Conservation (phyloP, 805 yeast species). For the Lipomyces kockii region DNA sequence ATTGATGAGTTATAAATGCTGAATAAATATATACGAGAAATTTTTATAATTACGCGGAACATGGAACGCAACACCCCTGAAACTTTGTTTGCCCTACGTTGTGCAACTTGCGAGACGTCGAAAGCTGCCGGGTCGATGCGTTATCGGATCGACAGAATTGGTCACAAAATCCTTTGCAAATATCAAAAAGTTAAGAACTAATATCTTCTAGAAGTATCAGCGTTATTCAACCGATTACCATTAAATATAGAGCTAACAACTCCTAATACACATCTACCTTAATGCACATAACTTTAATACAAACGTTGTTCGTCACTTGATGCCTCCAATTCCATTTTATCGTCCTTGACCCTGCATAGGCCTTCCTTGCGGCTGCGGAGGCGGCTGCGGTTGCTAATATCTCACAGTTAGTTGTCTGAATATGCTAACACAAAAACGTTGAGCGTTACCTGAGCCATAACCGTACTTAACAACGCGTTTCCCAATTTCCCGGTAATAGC, state of each 20-base stretch:
- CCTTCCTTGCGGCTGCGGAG: constrained; percentile 14
- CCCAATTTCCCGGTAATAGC: constrained; percentile 69
- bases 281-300: not conserved
- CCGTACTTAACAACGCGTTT: constrained; percentile 66
- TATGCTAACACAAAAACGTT: not conserved
- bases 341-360: constrained; percentile 7
- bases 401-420: not conserved
- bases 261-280: not conserved
- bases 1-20: not conserved
- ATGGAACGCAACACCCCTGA: not conserved
- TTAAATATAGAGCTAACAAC: not conserved
- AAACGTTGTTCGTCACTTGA: not conserved
- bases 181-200: no score
- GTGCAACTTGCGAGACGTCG: no score
- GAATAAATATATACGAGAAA: not conserved
- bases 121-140: no score
- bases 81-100: not conserved
- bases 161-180: no score
- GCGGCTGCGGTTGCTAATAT: constrained; percentile 13
- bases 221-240: not conserved
- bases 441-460: constrained; percentile 42
- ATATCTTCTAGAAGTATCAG: not conserved
- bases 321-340: not conserved
- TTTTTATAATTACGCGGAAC: not conserved
- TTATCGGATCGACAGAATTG: no score